A percentile compares a stretch with the other conserved stretches of the same genome.
phyloP scores from a whole-genome alignment of 2,329 filamentous ascomycete species.

The Penicillium paneum region DNA sequence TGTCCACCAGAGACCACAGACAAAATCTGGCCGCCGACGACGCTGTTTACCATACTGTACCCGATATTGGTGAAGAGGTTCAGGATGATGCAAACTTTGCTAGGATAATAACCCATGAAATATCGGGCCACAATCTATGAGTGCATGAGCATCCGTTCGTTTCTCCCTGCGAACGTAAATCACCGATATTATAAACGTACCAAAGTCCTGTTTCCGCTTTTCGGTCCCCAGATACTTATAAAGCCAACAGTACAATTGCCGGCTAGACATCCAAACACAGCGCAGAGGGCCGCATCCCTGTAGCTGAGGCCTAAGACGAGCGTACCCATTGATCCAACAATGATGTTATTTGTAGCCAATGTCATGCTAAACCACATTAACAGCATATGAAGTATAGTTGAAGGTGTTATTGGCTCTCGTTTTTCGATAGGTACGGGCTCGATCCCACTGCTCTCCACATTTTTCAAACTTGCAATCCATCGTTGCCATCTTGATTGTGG shows the following conservation, averaged over 20 bases:
- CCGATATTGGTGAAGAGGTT: constrained; percentile 45
- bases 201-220: constrained; percentile 44
- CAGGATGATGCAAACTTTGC: constrained; percentile 39
- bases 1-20: constrained; percentile 39
- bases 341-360: constrained; percentile 42
- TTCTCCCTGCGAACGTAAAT: not conserved
- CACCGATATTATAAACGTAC: constrained; percentile 19
- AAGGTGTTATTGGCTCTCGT: constrained; percentile 25
- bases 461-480: constrained; percentile 25
- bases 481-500: constrained; percentile 19
- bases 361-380: constrained; percentile 43
- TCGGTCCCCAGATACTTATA: constrained; percentile 43
- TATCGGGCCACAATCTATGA: constrained; percentile 40
- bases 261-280: constrained; percentile 36
- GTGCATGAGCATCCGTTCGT: constrained; percentile 8
- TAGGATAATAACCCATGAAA: constrained; percentile 46
- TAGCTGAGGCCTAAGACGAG: constrained; percentile 41
- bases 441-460: constrained; percentile 28
- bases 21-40: constrained; percentile 46
- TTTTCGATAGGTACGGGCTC: constrained; percentile 29
- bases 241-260: constrained; percentile 39
- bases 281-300: constrained; percentile 40
- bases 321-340: constrained; percentile 44
- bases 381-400: constrained; percentile 30
- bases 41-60: constrained; percentile 43